Conservation (phyloP, 306 rosid species). For the Pyrus communis region DNA sequence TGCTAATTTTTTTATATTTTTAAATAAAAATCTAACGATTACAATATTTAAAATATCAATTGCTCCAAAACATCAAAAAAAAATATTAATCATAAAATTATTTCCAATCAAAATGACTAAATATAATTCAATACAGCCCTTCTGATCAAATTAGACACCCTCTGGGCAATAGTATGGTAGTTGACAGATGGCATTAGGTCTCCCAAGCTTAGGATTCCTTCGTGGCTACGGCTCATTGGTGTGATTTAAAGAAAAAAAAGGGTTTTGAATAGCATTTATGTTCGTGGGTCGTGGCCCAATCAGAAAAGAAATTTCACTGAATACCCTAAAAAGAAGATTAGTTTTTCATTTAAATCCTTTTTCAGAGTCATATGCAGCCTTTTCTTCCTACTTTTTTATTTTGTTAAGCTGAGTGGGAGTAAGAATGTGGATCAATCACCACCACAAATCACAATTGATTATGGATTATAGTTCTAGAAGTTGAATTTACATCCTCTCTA, state of each 20-base stretch:
- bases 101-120: too few species aligned
- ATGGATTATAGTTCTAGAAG: too few species aligned
- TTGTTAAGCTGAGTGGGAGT: not conserved
- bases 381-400: not conserved
- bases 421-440: constrained; percentile 3
- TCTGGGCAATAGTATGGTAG: too few species aligned
- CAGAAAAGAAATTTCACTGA: not conserved
- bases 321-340: not conserved
- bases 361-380: not conserved
- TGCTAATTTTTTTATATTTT: too few species aligned
- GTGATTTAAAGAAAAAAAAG: not conserved
- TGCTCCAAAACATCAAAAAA: too few species aligned
- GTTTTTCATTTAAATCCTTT: not conserved
- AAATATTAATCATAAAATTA: too few species aligned
- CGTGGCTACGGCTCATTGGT: not conserved
- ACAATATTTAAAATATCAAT: too few species aligned
- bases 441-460: not conserved
- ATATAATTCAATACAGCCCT: not conserved
- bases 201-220: not conserved
- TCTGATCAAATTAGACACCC: not conserved
- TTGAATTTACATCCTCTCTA: too few species aligned
- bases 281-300: not conserved
- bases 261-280: not conserved
- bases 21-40: too few species aligned
- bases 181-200: constrained; percentile 7